Base-by-base conservation (phyloP, 305 asterid species). In the Rubia tinctorum region DNA sequence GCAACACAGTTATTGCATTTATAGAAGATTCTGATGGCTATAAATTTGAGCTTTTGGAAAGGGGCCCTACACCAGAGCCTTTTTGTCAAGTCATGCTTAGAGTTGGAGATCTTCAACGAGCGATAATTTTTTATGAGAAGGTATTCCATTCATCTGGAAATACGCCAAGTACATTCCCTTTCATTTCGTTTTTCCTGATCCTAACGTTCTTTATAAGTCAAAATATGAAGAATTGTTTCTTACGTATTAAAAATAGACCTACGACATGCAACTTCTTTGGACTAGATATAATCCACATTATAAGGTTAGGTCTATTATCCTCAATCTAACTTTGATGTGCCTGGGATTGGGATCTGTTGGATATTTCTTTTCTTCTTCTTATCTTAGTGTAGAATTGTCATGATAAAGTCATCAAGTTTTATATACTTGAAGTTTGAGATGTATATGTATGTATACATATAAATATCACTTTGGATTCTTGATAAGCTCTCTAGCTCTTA, bases 11-110 rank as follows among this genome's bases (percentile, higher is more conserved):
- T 56, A 92, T 95, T 59, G 99, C 99, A 59, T 95, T 95, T 79
- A 77, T 95, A 68, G 98, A 95, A 83, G 99, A 95, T 83, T 97
- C 96, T 64, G 97, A 91, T 83, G 99, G 99, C 72, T 95, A 95
- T 79, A 92, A 88, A 84, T 95, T 95, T 84, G 99, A 95, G 82
- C 95, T 95, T 76, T 73, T 95, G 85, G 98, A 95, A 84, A 85
- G 99, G 76, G 96, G 94, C 74, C 98, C 96, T 58, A 90, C 98
- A 69, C 98, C 96, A 58, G 99, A 95, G 83, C 98, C 98, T 34
- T 71, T 95, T 62, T 95, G 99, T 75, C 98, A 95, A 87, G 95
- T 95, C 73, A 95, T 95, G 99, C 97, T 95, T 81, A 88, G 99
- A 78, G 99, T 95, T 20, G 98, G 99, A 80, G 95, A 95, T 86